These are phyloP conservation scores for Candida buenavistaensis DNA, from an alignment of 1,139 yeast genomes.

Conservation along the genomic window DNA sequence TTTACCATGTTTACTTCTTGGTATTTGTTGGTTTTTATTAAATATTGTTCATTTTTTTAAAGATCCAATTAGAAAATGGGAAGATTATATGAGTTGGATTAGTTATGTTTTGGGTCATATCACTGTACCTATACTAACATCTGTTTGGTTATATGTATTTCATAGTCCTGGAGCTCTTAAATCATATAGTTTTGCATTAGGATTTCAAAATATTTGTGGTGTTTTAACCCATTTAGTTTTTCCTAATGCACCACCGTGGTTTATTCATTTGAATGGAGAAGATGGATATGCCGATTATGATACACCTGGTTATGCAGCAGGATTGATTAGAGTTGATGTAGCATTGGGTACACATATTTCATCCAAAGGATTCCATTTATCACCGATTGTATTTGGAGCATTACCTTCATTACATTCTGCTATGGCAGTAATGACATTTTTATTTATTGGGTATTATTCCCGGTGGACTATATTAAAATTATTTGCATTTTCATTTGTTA, in stretches of 20 bases:
- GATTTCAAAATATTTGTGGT: slow-evolving; percentile 60
- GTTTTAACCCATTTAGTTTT: slow-evolving; percentile 58
- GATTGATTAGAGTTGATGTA: slow-evolving; percentile 61
- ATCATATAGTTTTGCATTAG: slow-evolving; percentile 52
- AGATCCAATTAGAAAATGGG: slow-evolving; percentile 26
- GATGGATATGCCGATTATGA: slow-evolving; percentile 55
- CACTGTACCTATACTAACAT: slow-evolving; percentile 59
- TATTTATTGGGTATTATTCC: slow-evolving; percentile 45
- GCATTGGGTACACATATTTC: slow-evolving; percentile 63
- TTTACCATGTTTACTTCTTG: slow-evolving; percentile 31
- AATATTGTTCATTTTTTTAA: slow-evolving; percentile 38
- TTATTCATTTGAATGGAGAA: slow-evolving; percentile 58
- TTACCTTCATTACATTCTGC: slow-evolving; percentile 68
- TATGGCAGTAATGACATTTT: slow-evolving; percentile 55
- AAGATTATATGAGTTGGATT: slow-evolving; percentile 59
- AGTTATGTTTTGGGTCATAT: slow-evolving; percentile 63
- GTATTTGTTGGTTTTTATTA: slow-evolving; percentile 38
- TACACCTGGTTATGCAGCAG: slow-evolving; percentile 71
- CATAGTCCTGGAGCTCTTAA: slow-evolving; percentile 62
- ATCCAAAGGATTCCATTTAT: slow-evolving; percentile 62
- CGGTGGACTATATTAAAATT: slow-evolving; percentile 37
- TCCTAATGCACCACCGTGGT: slow-evolving; percentile 78
- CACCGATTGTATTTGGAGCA: slow-evolving; percentile 73
- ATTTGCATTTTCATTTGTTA: slow-evolving; percentile 37
- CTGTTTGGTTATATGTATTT: slow-evolving; percentile 64